Evolutionary conservation across 2,329 filamentous ascomycete species (phyloP), one percentile per base, ranked within the genome.

Genomic region (Apiospora marii): DNA sequence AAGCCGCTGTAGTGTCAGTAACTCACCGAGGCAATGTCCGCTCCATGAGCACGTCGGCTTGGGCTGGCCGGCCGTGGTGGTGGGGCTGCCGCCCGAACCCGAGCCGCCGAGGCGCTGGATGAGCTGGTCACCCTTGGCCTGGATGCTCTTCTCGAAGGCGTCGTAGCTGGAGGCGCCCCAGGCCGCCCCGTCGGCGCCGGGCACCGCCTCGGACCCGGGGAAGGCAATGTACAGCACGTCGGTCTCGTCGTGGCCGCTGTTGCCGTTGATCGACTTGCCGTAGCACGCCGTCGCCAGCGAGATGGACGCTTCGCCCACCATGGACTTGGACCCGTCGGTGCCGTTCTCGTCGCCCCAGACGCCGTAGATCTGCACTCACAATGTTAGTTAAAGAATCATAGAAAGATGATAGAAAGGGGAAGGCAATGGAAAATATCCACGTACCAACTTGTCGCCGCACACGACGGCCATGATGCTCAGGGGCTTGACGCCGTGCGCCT

Each of bases 191-290:
- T 80, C 78, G 16, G 83, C 80, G 0, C 89, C 90, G 0, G 89
- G 89, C 0, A 91, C 87, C 0, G 91, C 89, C 7, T 87, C 85
- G 0, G 79, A 72, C 1, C 90, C 90, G 0, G 83, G 83, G 77
- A 92, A 92, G 0, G 88, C 91, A 68, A 92, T 84, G 79, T 88
- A 92, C 48, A 92, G 80, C 0, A 92, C 88, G 78, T 92, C 89
- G 46, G 89, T 84, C 22, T 83, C 80, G 53, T 84, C 84, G 78
- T 92, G 86, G 1, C 91, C 90, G 71, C 80, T 83, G 78, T 91
- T 82, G 3, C 90, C 91, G 49, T 82, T 88, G 44, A 92, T 81
- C 1, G 78, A 78, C 7, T 82, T 80, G 3, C 88, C 88, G 77
- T 86, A 92, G 78, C 90, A 92, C 27, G 86, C 82, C 44, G 88